Percentiles rank a stretch among this genome's conserved stretches.
phyloP scores from a whole-genome alignment of 1,284 basidiomycete species.

The Meira miltonrushii region DNA sequence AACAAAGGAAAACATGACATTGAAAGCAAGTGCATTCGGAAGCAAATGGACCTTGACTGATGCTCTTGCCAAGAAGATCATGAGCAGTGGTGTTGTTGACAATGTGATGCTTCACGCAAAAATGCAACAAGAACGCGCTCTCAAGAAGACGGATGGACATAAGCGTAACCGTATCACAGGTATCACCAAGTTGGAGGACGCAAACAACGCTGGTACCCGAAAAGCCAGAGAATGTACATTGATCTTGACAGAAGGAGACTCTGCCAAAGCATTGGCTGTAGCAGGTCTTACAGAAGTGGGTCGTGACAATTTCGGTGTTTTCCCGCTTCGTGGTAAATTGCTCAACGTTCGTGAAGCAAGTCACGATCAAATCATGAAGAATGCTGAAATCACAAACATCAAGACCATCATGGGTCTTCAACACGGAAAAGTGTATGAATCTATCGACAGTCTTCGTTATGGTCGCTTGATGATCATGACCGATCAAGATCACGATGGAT shows the following conservation, averaged over 20 bases:
- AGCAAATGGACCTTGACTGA: constrained; percentile 84
- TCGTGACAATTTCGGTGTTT: constrained; percentile 93
- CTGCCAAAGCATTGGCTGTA: constrained; percentile 92
- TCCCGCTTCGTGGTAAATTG: constrained; percentile 93
- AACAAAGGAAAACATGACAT: constrained; percentile 92
- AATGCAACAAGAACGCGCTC: constrained; percentile 90
- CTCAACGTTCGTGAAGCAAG: constrained; percentile 95
- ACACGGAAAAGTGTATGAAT: constrained; percentile 82
- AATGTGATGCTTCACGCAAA: constrained; percentile 91
- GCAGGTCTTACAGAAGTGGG: constrained; percentile 92
- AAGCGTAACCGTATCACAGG: constrained; percentile 76
- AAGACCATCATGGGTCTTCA: constrained; percentile 97
- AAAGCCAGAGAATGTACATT: constrained; percentile 77
- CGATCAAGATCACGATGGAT: constrained; percentile 99
- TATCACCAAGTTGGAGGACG: constrained; percentile 88
- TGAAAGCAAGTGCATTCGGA: constrained; percentile 80
- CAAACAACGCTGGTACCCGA: constrained; percentile 90
- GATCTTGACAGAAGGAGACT: constrained; percentile 98
- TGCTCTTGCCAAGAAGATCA: constrained; percentile 91
- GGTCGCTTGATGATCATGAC: constrained; percentile 99
- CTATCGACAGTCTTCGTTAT: constrained; percentile 73
- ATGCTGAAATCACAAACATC: constrained; percentile 92
- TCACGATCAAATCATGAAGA: constrained; percentile 96
- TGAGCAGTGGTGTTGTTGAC: constrained; percentile 85
- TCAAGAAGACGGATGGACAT: constrained; percentile 93